These are phyloP conservation scores for Yarrowia phangngaensis DNA, from an alignment of 805 yeast species.

Conservation along the genomic window DNA sequence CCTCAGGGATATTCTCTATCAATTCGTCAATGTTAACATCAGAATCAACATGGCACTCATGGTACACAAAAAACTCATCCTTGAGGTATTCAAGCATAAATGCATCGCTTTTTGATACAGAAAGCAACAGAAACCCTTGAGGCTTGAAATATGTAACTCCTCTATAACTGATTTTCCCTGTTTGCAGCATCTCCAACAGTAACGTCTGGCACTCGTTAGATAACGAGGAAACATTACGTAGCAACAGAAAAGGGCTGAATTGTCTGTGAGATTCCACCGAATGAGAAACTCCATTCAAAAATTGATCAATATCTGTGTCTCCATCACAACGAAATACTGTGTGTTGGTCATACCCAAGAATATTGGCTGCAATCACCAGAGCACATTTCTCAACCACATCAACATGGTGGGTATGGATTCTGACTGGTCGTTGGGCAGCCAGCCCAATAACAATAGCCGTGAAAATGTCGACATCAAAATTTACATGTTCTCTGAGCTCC, in stretches of 20 bases:
- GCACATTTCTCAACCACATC: slow-evolving; percentile 16
- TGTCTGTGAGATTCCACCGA: slow-evolving; percentile 3
- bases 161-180: slow-evolving; percentile 10
- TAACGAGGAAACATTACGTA: slow-evolving; percentile 10
- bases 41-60: slow-evolving; percentile 15
- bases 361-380: slow-evolving; percentile 17
- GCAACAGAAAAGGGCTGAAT: slow-evolving; percentile 4
- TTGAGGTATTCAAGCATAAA: slow-evolving; percentile 17
- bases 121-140: slow-evolving; percentile 6
- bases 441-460: slow-evolving; percentile 22
- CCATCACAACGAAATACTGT: slow-evolving; percentile 3
- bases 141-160: slow-evolving; percentile 17
- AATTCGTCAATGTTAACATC: slow-evolving; percentile 10
- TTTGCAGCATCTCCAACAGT: slow-evolving; percentile 5
- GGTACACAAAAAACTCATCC: slow-evolving; percentile 20
- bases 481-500: slow-evolving; percentile 13
- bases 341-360: slow-evolving; percentile 5
- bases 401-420: slow-evolving; percentile 10
- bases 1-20: slow-evolving; percentile 13
- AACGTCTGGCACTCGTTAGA: slow-evolving; percentile 20
- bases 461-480: slow-evolving; percentile 25
- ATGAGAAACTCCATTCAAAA: slow-evolving; percentile 2
- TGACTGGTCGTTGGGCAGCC: slow-evolving; percentile 7
- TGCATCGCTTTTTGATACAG: slow-evolving; percentile 11
- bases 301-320: slow-evolving; percentile 10